phyloP scores from a whole-genome alignment of 371 early-diverging fungal species.

The Dinochytrium kinnereticum region DNA sequence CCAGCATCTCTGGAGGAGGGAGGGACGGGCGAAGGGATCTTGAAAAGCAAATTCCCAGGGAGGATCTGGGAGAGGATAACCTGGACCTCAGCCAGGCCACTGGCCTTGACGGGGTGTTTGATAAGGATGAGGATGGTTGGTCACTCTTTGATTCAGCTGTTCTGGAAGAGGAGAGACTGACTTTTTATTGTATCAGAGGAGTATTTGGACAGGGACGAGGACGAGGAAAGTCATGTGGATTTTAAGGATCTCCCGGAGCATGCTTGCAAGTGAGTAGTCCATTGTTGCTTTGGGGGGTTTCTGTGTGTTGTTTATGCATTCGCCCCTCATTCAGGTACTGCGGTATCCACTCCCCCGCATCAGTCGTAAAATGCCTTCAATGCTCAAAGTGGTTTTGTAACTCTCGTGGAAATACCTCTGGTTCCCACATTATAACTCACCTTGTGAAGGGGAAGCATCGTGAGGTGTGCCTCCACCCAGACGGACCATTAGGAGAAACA shows the following conservation, averaged over 20 bases:
- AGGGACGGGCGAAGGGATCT: too few species aligned
- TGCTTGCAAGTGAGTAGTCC: slow-evolving; percentile 75
- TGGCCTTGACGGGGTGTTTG: slow-evolving; percentile 5
- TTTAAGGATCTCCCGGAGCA: slow-evolving; percentile 75
- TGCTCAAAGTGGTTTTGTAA: slow-evolving; percentile 98
- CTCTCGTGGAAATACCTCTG: slow-evolving; percentile 87
- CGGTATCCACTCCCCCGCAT: slow-evolving; percentile 86
- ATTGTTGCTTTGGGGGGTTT: background rate
- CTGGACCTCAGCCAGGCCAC: background rate
- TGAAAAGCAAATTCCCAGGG: background rate
- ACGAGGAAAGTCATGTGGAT: slow-evolving; percentile 15
- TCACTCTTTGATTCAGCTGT: too few species aligned
- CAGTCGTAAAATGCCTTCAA: slow-evolving; percentile 92
- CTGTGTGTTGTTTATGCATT: too few species aligned
- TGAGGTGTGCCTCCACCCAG: slow-evolving; percentile 90
- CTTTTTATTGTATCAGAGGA: slow-evolving; percentile 26
- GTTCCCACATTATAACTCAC: slow-evolving; percentile 96
- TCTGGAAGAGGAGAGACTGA: slow-evolving; percentile 18
- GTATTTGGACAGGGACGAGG: slow-evolving; percentile 28
- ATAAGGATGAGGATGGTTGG: slow-evolving; percentile 21
- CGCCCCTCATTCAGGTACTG: too few species aligned
- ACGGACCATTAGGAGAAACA: slow-evolving; percentile 91
- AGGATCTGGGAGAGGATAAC: slow-evolving; percentile 19
- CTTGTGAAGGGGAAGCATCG: slow-evolving; percentile 94
- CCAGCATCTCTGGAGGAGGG: background rate